A percentile compares a stretch with the other conserved stretches of the same genome.
phyloP scores from a whole-genome alignment of 768 basidiomycete species.

The Russula brevipes region DNA sequence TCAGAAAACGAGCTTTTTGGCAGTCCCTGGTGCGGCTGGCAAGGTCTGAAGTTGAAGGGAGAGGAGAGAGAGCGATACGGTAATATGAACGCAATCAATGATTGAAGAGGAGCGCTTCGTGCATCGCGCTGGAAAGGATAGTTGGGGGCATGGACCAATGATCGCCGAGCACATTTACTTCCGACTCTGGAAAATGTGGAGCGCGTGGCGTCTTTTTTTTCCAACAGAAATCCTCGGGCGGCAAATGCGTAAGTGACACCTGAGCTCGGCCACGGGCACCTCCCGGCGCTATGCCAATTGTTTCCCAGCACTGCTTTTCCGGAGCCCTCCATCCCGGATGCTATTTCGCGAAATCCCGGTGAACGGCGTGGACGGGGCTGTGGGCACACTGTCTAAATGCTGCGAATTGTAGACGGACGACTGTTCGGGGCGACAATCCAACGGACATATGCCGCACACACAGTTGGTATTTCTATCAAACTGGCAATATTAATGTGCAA shows the following conservation, averaged over 20 bases:
- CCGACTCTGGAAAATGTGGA: neutral
- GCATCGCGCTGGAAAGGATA: neutral
- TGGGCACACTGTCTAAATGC: no score
- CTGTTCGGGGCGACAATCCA: no score
- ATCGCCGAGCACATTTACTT: neutral
- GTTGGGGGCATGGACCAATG: neutral
- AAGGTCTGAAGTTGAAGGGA: neutral
- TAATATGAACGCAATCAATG: neutral
- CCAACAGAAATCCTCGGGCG: neutral
- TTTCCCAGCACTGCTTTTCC: no score
- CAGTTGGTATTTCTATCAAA: no score
- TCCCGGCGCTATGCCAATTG: neutral
- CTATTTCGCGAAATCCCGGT: no score
- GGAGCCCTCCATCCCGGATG: no score
- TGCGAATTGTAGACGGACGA: no score
- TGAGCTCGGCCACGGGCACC: neutral
- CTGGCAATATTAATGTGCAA: no score
- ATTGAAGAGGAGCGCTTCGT: neutral
- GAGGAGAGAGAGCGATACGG: neutral
- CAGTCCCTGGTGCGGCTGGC: neutral
- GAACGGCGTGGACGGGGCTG: no score
- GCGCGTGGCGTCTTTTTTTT: neutral
- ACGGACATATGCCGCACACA: no score
- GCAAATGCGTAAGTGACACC: neutral
- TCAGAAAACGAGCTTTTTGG: neutral